A percentile compares a stretch with the other conserved stretches of the same genome.
phyloP scores from a whole-genome alignment of 2,329 filamentous ascomycete genomes.

The Claviceps digitariae region DNA sequence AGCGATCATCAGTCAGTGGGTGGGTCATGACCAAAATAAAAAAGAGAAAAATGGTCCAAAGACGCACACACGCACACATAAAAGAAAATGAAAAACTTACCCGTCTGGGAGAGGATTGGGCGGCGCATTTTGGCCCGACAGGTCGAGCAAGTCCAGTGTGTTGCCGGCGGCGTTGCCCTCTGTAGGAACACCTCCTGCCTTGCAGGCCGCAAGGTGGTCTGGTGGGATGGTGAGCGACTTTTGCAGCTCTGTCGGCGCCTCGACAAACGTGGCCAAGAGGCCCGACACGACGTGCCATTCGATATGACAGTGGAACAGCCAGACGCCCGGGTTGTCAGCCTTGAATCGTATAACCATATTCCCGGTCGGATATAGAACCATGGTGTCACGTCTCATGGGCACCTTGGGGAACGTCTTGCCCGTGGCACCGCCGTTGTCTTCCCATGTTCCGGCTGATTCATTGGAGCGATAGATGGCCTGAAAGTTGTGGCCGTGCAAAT shows the following conservation, averaged over 20 bases:
- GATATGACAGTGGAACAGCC: conserved; percentile 70
- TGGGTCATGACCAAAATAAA: background rate
- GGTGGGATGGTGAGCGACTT: conserved; percentile 43
- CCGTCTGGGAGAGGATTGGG: conserved; percentile 48
- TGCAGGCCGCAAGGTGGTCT: conserved; percentile 45
- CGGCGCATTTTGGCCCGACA: conserved; percentile 44
- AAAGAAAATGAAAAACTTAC: conserved; percentile 17
- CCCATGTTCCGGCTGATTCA: conserved; percentile 44
- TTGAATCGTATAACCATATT: conserved; percentile 56
- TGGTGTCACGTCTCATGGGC: conserved; percentile 56
- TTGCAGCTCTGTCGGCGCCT: conserved; percentile 50
- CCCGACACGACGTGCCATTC: conserved; percentile 63
- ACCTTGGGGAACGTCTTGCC: conserved; percentile 31
- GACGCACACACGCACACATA: too few relatives aligned
- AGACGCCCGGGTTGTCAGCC: conserved; percentile 55
- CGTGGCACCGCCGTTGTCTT: conserved; percentile 28
- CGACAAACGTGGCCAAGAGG: conserved; percentile 51
- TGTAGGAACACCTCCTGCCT: conserved; percentile 32
- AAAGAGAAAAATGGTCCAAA: background rate
- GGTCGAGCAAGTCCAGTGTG: conserved; percentile 46
- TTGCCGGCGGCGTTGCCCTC: conserved; percentile 66
- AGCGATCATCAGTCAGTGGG: conserved; percentile 3
- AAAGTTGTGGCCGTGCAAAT: conserved; percentile 66
- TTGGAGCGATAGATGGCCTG: conserved; percentile 49
- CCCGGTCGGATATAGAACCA: conserved; percentile 50